Conservation (phyloP, 169 alveolate species). For the Plasmodium berghei region DNA sequence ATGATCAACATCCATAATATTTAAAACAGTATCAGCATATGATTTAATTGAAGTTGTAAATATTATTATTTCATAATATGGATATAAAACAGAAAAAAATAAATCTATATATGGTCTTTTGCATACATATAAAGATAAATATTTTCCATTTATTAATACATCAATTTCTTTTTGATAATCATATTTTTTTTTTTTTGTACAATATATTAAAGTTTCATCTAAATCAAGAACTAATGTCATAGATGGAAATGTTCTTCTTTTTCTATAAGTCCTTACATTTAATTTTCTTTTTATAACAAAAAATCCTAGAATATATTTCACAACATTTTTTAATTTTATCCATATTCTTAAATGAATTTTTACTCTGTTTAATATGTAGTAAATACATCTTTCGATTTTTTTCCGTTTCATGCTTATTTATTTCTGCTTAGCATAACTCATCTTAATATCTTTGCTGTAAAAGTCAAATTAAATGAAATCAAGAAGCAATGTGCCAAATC, state of each 20-base stretch:
- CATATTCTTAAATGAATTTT: slow-evolving; percentile 29
- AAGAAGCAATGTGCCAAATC: no score
- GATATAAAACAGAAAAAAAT: slow-evolving; percentile 74
- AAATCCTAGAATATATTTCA: slow-evolving; percentile 18
- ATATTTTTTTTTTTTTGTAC: slow-evolving; percentile 47
- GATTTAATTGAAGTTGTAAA: slow-evolving; percentile 74
- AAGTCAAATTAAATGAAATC: no score
- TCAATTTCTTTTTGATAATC: slow-evolving; percentile 63
- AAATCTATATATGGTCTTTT: slow-evolving; percentile 82
- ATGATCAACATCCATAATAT: slow-evolving; percentile 79
- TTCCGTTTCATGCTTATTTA: slow-evolving; percentile 37
- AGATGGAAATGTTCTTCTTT: slow-evolving; percentile 41
- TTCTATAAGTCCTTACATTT: slow-evolving; percentile 36
- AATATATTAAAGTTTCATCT: slow-evolving; percentile 82
- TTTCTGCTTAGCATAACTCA: not conserved
- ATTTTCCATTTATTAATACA: slow-evolving; percentile 74
- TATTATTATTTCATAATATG: slow-evolving; percentile 78
- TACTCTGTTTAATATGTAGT: slow-evolving; percentile 27
- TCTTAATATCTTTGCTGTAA: no score
- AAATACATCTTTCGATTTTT: slow-evolving; percentile 47
- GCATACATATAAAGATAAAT: slow-evolving; percentile 68
- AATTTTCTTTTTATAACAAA: slow-evolving; percentile 14
- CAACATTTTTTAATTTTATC: slow-evolving; percentile 31
- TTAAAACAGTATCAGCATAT: slow-evolving; percentile 80
- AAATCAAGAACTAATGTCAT: slow-evolving; percentile 83